Base-by-base conservation (phyloP, 345 rosid species). In the Gossypium herbaceum region DNA sequence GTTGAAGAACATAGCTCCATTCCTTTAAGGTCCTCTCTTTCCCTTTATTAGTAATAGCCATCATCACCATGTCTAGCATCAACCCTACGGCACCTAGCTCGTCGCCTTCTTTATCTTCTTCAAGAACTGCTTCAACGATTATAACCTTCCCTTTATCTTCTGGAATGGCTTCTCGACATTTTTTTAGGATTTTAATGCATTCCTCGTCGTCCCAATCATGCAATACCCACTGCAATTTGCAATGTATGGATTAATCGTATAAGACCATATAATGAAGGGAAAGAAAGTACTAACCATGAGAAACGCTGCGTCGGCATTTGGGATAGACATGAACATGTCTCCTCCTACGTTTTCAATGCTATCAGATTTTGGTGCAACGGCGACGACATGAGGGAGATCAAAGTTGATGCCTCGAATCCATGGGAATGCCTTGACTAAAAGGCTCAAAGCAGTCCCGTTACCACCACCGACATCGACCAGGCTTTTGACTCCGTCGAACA, bases 401-500 rank as follows among this genome's bases (percentile, higher is more conserved):
- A 94, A 94, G 71, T 89, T 94, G 52, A 86, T 80, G 65, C 90
- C 92, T 27, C 66, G 62, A 51, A 92, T 83, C 87, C 84, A 81
- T 2, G 98, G 93, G 59, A 79, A 87, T 44, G 86, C 88, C 76
- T 86, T 81, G 9, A 84, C 84, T 78, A 94, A 16, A 77, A 81
- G 54, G 16, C 86, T 73, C 80, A 88, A 15, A 55, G 85, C 29
- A 44, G 88, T 89, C 52, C 97, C 98, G 12, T 84, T 82, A 2
- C 93, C 88, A 0, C 97, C 97, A 25, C 94, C 94, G 15, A 92
- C 89, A 63, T 94, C 97, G 15, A 90, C 93, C 86, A 92, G 44
- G 15, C 79, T 87, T 34, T 51, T 59, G n/a, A 90, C 29, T 5
- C 91, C 91, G 3, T 90, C 84, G 75, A 92, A 86, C 82, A 87